These are phyloP conservation scores for Begonia masoniana DNA, from an alignment of 306 rosid species.

Conservation along the genomic window DNA sequence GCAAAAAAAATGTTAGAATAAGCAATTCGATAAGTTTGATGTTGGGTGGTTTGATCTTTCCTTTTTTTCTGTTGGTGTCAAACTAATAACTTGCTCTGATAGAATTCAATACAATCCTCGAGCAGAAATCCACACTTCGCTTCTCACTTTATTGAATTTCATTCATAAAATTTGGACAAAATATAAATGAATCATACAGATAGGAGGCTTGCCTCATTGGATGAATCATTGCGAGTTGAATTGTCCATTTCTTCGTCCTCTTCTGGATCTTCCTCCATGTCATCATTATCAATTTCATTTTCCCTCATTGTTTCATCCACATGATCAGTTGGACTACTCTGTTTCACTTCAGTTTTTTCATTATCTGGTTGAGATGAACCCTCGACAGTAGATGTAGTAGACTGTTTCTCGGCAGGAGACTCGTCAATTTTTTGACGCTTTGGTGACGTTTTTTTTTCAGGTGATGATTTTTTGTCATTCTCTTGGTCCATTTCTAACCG, in stretches of 20 bases:
- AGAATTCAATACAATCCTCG: too few species aligned
- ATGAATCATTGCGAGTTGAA: slow-evolving; percentile 26
- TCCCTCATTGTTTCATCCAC: slow-evolving; percentile 50
- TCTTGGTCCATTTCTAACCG: slow-evolving; percentile 52
- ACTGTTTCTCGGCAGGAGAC: slow-evolving; percentile 33
- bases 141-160: too few species aligned
- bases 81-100: too few species aligned
- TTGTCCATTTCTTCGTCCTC: slow-evolving; percentile 67
- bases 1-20: background rate
- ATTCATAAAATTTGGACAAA: too few species aligned
- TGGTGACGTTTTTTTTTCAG: slow-evolving; percentile 13
- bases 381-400: slow-evolving; percentile 24
- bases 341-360: slow-evolving; percentile 25
- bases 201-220: slow-evolving; percentile 19
- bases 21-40: too few species aligned
- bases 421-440: slow-evolving; percentile 57
- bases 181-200: background rate
- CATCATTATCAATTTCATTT: slow-evolving; percentile 45
- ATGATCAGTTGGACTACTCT: slow-evolving; percentile 23
- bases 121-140: too few species aligned
- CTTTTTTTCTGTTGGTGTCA: too few species aligned
- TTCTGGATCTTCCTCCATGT: slow-evolving; percentile 75
- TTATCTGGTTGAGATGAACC: slow-evolving; percentile 24
- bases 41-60: too few species aligned
- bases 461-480: slow-evolving; percentile 20